Evolutionary conservation across 345 rosid genomes (phyloP), one percentile per base, ranked within the genome.

Genomic region (Gossypium raimondii): DNA sequence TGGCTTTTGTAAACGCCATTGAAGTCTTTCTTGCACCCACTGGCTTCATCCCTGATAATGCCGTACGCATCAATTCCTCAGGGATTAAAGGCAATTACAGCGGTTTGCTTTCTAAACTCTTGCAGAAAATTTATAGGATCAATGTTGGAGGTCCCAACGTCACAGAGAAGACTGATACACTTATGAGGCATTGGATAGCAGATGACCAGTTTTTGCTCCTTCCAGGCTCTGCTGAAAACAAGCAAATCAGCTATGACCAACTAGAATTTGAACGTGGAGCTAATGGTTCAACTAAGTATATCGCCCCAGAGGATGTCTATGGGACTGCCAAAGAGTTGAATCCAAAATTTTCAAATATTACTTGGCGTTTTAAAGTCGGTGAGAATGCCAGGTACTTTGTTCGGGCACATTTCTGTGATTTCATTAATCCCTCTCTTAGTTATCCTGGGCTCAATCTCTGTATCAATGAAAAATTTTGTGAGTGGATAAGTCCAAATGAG

Each of bases 1-100:
- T 90, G 0, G 86, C 93, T 4, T 75, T 85, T 60, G 73, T 89
- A 24, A 92, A 85, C 61, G 95, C 95, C 56, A 83, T 90, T 1
- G 95, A 89, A 79, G 85, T 82, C 64, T 87, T 92, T 73, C 76
- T 60, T 12, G 82, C 77, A 27, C 86, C 81, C 82, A 48, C 73
- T 11, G 69, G 72, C 57, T 74, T 85, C 56, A 60, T 60, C 4
- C 12, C 9, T 2, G 41, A 27, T 60, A 25, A 5, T 22, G 64
- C 51, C 77, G 7, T 47, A 47, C 16, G 13, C 51, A 11, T 47
- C 11, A 47, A 11, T 47, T 47, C 51, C 51, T 47, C 51, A 47
- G 51, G 51, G 51, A 11, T 47, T 47, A 47, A 47, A 47, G 51
- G 51, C 51, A 47, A 47, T 47, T 47, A 25, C 25, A 13, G 64